Conservation (phyloP, 2,329 filamentous ascomycete genomes). For the Talaromyces sp. region DNA sequence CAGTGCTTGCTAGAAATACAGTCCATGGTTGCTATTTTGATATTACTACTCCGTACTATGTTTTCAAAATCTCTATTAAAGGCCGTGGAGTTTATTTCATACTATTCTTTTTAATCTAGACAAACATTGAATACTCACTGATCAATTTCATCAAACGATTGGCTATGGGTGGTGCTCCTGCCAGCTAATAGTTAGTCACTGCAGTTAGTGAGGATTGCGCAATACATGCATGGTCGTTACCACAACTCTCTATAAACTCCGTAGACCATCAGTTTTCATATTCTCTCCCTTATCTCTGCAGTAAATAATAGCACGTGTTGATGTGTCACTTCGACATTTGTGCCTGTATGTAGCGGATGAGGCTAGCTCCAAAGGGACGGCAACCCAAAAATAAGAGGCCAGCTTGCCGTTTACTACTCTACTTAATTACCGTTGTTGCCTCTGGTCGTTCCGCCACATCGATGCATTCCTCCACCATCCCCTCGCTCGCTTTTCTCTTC, state of each 20-base stretch:
- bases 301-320: too few relatives aligned
- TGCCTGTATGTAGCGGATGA: too few relatives aligned
- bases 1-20: too few relatives aligned
- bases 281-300: too few relatives aligned
- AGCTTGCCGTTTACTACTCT: conserved; percentile 25
- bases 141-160: neutral
- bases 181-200: neutral
- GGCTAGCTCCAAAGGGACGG: neutral
- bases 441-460: conserved; percentile 12
- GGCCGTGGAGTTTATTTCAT: neutral
- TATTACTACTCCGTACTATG: too few relatives aligned
- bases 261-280: too few relatives aligned
- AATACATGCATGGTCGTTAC: neutral
- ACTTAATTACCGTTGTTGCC: too few relatives aligned
- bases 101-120: neutral
- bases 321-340: too few relatives aligned
- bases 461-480: conserved; percentile 9
- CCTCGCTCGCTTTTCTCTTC: conserved; percentile 8
- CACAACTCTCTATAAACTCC: too few relatives aligned
- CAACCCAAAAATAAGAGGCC: conserved; percentile 15
- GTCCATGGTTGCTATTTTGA: too few relatives aligned
- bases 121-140: neutral
- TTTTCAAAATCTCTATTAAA: too few relatives aligned
- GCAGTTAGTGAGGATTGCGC: neutral
- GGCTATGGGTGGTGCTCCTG: neutral